Evolutionary conservation across 1,284 basidiomycete genomes (phyloP).

Genomic region (Pseudozyma tsukubaensis): DNA sequence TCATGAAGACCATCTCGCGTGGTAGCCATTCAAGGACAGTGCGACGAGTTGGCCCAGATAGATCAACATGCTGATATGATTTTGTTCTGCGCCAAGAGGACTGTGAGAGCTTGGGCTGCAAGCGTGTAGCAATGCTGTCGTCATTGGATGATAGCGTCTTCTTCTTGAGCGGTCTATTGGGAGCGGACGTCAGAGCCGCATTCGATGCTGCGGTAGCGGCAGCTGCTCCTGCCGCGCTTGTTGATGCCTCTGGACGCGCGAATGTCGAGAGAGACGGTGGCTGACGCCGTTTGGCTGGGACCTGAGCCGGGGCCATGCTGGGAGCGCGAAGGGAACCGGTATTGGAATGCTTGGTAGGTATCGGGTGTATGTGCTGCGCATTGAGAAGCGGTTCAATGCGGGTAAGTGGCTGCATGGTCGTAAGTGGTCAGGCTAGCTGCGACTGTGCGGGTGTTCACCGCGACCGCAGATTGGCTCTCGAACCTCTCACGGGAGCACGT

Average conservation of each 20-base stretch:
- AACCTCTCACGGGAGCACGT: background rate
- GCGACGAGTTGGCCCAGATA: constrained; percentile 38
- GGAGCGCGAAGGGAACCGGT: background rate
- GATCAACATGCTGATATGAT: constrained; percentile 44
- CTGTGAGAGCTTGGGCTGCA: constrained; percentile 43
- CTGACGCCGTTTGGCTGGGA: constrained; percentile 33
- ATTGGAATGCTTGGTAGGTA: background rate
- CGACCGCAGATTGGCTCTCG: no score
- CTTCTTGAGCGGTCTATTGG: constrained; percentile 24
- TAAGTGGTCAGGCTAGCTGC: background rate
- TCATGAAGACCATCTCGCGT: constrained; percentile 52
- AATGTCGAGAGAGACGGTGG: constrained; percentile 21
- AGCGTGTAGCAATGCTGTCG: constrained; percentile 31
- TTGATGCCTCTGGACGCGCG: constrained; percentile 19
- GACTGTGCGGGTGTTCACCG: background rate
- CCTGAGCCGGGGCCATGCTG: constrained; percentile 4
- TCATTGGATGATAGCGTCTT: constrained; percentile 35
- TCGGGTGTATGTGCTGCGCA: constrained; percentile 3
- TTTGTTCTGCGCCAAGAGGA: constrained; percentile 41
- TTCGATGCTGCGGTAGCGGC: background rate
- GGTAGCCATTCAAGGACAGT: constrained; percentile 62
- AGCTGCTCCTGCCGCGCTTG: constrained; percentile 4
- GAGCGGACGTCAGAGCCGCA: background rate
- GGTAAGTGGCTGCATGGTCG: constrained; percentile 33
- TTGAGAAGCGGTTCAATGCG: constrained; percentile 22